A percentile compares a stretch with the other conserved stretches of the same genome.
phyloP scores from a whole-genome alignment of 352 stramenopile genomes.

The Phytophthora fragariaefolia region DNA sequence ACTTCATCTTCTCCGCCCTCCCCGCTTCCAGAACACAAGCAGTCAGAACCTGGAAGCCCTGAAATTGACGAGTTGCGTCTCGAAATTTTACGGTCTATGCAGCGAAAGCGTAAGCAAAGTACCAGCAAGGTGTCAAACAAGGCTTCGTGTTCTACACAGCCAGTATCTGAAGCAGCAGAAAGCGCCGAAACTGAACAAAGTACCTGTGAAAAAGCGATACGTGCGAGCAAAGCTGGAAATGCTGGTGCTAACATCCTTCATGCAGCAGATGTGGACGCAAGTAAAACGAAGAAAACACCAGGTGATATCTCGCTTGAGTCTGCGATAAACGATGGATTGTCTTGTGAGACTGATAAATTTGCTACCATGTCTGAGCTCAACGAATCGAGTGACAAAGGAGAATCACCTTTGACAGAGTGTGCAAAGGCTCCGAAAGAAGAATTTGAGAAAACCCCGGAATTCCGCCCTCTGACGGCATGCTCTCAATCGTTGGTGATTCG shows the following conservation, averaged over 20 bases:
- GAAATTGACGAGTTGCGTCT: slow-evolving; percentile 52
- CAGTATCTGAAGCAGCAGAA: background rate
- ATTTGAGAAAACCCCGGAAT: slow-evolving; percentile 32
- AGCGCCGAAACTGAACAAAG: background rate
- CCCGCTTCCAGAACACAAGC: slow-evolving; percentile 5
- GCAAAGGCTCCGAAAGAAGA: slow-evolving; percentile 3
- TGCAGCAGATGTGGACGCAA: background rate
- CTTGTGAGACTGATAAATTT: slow-evolving; percentile 13
- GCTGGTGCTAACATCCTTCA: background rate
- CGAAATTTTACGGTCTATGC: slow-evolving; percentile 59
- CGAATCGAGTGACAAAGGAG: slow-evolving; percentile 8
- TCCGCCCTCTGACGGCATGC: slow-evolving; percentile 68
- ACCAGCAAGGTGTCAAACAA: slow-evolving; percentile 15
- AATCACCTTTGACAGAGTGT: background rate
- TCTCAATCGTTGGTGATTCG: slow-evolving; percentile 77
- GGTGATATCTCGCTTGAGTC: background rate
- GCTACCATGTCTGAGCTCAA: slow-evolving; percentile 9
- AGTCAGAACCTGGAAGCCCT: slow-evolving; percentile 22
- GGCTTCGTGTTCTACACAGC: background rate
- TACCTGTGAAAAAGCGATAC: background rate
- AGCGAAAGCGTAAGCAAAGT: slow-evolving; percentile 38
- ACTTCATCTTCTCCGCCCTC: slow-evolving; percentile 11
- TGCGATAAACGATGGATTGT: slow-evolving; percentile 1
- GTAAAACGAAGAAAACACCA: background rate
- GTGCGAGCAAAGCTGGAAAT: background rate